These are phyloP conservation scores for Diaporthe nobilis DNA, from an alignment of 2,329 filamentous ascomycete genomes.

Conservation along the genomic window DNA sequence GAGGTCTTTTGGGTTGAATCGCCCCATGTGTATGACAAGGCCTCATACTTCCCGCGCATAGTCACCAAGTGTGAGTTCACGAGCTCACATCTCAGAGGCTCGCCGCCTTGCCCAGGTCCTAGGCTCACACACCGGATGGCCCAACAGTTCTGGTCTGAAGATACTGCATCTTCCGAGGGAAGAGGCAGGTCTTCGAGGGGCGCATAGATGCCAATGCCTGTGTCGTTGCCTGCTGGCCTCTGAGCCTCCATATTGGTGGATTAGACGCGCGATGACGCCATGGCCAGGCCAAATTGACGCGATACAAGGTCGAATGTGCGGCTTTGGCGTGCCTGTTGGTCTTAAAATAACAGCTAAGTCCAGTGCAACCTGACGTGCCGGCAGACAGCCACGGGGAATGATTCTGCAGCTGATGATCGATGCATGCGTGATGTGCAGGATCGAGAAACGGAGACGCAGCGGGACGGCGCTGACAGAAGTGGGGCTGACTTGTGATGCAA, in stretches of 20 bases:
- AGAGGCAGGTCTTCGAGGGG: not conserved
- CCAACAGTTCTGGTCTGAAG: not conserved
- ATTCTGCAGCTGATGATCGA: not conserved
- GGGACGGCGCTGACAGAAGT: not conserved
- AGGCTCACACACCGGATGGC: constrained; percentile 14
- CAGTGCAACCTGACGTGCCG: no score
- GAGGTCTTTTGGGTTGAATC: not conserved
- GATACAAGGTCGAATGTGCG: not conserved
- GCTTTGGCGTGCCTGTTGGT: not conserved
- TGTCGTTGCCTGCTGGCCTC: not conserved
- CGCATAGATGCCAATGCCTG: not conserved
- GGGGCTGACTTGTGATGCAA: constrained; percentile 10
- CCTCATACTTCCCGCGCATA: constrained; percentile 17
- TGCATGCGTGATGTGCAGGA: not conserved
- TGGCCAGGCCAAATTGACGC: not conserved
- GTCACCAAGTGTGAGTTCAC: not conserved
- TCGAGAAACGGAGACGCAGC: not conserved
- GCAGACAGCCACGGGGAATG: not conserved
- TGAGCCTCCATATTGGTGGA: not conserved
- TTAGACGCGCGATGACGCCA: not conserved
- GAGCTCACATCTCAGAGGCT: constrained; percentile 18
- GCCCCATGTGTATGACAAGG: constrained; percentile 21
- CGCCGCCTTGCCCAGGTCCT: not conserved
- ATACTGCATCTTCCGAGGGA: not conserved
- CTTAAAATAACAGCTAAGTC: not conserved